Conservation (phyloP, 2,329 filamentous ascomycete genomes). For the Rachicladosporium sp. region DNA sequence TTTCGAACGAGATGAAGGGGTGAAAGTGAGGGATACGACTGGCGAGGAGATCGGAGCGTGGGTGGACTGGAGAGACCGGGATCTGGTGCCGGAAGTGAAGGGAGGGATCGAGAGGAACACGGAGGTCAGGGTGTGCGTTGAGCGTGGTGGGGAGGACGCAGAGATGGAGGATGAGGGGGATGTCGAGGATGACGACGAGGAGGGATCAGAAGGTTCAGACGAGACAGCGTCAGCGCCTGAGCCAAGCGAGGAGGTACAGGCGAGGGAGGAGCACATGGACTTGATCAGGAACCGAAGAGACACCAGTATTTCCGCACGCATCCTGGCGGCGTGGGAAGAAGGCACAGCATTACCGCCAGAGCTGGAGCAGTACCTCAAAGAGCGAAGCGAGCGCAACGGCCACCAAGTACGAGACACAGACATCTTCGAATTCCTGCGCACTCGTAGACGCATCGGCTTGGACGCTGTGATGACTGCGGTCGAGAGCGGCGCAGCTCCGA, state of each 20-base stretch:
- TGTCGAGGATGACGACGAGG: slow-evolving; percentile 8
- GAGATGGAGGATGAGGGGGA: slow-evolving; percentile 3
- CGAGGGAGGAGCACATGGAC: slow-evolving; percentile 15
- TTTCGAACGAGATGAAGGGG: slow-evolving; percentile 62
- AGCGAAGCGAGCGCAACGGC: slow-evolving; percentile 18
- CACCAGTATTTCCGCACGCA: slow-evolving; percentile 16
- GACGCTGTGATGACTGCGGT: too few species aligned
- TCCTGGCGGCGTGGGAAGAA: slow-evolving; percentile 20
- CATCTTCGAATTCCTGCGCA: too few species aligned
- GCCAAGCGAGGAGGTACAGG: slow-evolving; percentile 11
- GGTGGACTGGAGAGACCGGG: slow-evolving; percentile 26
- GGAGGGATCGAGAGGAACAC: too few species aligned
- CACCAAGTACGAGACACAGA: not conserved
- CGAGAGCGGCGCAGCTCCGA: too few species aligned
- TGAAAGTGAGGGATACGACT: slow-evolving; percentile 58
- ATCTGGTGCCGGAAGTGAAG: too few species aligned
- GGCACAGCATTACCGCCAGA: slow-evolving; percentile 21
- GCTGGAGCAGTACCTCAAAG: slow-evolving; percentile 24
- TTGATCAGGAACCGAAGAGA: slow-evolving; percentile 16
- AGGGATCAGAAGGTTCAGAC: slow-evolving; percentile 11
- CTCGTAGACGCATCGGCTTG: too few species aligned
- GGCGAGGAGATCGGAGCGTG: slow-evolving; percentile 55
- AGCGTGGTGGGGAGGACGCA: too few species aligned
- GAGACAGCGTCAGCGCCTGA: slow-evolving; percentile 11
- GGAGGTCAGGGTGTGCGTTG: too few species aligned